These are phyloP conservation scores for Pulveroboletus sp. DNA, from an alignment of 768 basidiomycete genomes.

Conservation along the genomic window DNA sequence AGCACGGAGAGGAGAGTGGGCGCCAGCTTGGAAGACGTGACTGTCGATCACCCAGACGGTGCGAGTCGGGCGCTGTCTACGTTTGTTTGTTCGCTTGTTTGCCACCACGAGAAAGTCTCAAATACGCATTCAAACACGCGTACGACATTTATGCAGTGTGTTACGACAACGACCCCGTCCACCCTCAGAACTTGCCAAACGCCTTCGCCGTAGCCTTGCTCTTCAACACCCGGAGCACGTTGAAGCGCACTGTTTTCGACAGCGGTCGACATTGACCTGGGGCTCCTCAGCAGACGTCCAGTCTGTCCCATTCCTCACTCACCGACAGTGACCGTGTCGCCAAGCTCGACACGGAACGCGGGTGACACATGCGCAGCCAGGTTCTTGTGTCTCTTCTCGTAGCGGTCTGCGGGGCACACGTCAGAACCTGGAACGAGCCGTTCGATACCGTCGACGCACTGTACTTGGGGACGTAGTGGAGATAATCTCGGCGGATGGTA, in stretches of 20 bases:
- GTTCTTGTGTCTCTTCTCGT: conserved; percentile 99
- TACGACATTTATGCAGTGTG: conserved; percentile 4
- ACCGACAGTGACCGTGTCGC: conserved; percentile 95
- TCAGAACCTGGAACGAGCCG: conserved; percentile 7
- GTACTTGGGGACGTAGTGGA: conserved; percentile 98
- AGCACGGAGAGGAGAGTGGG: conserved; percentile 76
- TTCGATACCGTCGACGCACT: conserved; percentile 48
- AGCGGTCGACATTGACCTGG: conserved; percentile 96
- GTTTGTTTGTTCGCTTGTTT: conserved; percentile 35
- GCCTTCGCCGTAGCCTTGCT: conserved; percentile 88
- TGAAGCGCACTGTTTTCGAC: conserved; percentile 99
- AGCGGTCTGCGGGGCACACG: conserved; percentile 64
- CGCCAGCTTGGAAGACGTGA: conserved; percentile 58
- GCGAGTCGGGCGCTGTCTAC: conserved; percentile 24
- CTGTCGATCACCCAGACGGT: conserved; percentile 27
- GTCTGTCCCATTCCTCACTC: conserved; percentile 31
- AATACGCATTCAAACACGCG: conserved; percentile 17
- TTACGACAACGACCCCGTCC: conserved; percentile 10
- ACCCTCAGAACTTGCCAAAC: conserved; percentile 85
- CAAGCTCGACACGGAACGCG: conserved; percentile 95
- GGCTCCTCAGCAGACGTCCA: background rate
- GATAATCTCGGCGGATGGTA: conserved; percentile 91
- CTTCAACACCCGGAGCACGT: conserved; percentile 92
- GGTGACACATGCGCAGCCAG: conserved; percentile 95
- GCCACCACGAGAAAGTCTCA: background rate